A percentile compares a stretch with the other conserved stretches of the same genome.
phyloP scores from a whole-genome alignment of 192 early-diverging fungal genomes.

The Pilobolus umbonatus region DNA sequence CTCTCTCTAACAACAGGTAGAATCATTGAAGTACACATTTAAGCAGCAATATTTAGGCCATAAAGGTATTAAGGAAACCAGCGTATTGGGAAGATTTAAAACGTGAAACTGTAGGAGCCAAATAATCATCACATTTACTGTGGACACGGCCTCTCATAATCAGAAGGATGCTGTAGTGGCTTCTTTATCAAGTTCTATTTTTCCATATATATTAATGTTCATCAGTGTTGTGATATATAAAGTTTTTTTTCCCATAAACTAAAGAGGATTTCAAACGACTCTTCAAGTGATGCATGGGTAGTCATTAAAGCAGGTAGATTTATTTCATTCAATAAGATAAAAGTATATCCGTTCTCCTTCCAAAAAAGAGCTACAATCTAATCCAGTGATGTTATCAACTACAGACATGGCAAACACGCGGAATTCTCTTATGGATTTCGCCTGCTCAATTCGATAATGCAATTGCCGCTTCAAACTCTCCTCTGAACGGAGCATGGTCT shows the following conservation, averaged over 20 bases:
- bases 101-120: slow-evolving; percentile 7
- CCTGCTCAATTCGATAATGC: slow-evolving; percentile 1
- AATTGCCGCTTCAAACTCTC: neutral
- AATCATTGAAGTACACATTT: neutral
- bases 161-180: slow-evolving; percentile 5
- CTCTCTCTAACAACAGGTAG: neutral
- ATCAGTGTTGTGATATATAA: neutral
- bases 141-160: slow-evolving; percentile 3
- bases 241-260: neutral
- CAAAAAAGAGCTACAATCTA: slow-evolving; percentile 3
- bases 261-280: slow-evolving; percentile 3
- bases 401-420: slow-evolving; percentile 2
- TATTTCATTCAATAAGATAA: neutral
- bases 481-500: neutral
- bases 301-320: neutral
- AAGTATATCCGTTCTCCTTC: neutral
- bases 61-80: neutral
- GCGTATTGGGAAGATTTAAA: slow-evolving; percentile 1
- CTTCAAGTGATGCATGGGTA: slow-evolving; percentile 5
- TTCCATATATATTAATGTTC: neutral
- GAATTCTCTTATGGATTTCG: neutral
- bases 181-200: slow-evolving; percentile 2
- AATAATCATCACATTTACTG: slow-evolving; percentile 4
- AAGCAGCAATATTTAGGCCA: neutral
- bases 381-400: neutral